These are phyloP conservation scores for Beauveria scarabaeidicola DNA, from an alignment of 2,329 filamentous ascomycete genomes.

Conservation along the genomic window DNA sequence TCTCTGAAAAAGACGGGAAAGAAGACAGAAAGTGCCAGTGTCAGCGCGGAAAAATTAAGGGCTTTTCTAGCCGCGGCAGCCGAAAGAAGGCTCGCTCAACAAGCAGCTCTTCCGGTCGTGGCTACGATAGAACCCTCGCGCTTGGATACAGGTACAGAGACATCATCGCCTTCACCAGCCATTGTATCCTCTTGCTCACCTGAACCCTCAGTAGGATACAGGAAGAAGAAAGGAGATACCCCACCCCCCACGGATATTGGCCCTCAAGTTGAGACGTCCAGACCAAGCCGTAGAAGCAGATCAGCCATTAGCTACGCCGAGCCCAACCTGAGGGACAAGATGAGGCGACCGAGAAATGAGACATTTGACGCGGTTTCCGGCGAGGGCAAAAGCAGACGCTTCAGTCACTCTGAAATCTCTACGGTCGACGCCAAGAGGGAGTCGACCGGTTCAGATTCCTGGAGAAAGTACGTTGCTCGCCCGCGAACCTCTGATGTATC, in stretches of 20 bases:
- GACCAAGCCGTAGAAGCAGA: conserved; percentile 59
- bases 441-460: conserved; percentile 21
- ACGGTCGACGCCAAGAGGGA: conserved; percentile 28
- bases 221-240: conserved; percentile 39
- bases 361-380: conserved; percentile 64
- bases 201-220: conserved; percentile 29
- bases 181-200: conserved; percentile 42
- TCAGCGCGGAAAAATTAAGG: conserved; percentile 21
- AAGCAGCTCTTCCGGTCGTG: conserved; percentile 14
- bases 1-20: conserved; percentile 28
- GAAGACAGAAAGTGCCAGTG: no score
- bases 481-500: neutral
- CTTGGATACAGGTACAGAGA: conserved; percentile 16
- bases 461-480: conserved; percentile 20
- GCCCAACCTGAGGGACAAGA: conserved; percentile 73
- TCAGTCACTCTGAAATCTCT: conserved; percentile 26
- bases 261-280: conserved; percentile 45
- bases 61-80: conserved; percentile 15
- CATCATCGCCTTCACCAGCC: conserved; percentile 29
- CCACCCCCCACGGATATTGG: conserved; percentile 53
- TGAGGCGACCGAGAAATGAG: conserved; percentile 71
- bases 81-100: conserved; percentile 14
- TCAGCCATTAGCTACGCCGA: conserved; percentile 71
- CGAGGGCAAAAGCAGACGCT: conserved; percentile 45
- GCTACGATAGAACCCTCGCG: conserved; percentile 4